Conservation (phyloP, 2,329 filamentous ascomycete species). For the Apiospora hydei region DNA sequence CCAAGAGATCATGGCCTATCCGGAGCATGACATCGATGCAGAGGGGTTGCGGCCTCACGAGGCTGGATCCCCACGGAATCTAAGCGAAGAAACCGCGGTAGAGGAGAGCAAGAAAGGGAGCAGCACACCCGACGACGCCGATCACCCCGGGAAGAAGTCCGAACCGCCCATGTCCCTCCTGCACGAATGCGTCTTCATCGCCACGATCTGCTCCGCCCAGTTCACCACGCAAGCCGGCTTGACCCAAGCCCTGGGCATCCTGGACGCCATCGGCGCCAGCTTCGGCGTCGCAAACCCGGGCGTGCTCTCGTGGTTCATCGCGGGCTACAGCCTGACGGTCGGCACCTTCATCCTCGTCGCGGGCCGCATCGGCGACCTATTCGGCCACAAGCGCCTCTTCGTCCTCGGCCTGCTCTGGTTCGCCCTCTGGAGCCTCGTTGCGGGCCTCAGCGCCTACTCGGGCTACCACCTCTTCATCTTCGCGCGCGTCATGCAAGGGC, state of each 20-base stretch:
- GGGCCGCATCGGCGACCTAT: constrained; percentile 54
- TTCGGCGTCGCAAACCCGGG: constrained; percentile 48
- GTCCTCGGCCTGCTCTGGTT: constrained; percentile 52
- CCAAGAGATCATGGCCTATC: neutral
- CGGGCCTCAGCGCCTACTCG: constrained; percentile 45
- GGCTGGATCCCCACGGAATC: neutral
- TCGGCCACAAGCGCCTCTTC: constrained; percentile 54
- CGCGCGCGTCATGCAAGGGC: constrained; percentile 58
- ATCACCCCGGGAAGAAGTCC: neutral
- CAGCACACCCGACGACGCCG: neutral
- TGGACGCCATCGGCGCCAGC: constrained; percentile 52
- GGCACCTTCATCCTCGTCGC: constrained; percentile 56
- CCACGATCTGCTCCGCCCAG: constrained; percentile 45
- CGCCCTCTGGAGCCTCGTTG: constrained; percentile 47
- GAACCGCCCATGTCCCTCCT: constrained; percentile 9
- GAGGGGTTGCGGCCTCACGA: neutral
- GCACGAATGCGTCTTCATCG: constrained; percentile 41
- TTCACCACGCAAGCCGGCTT: constrained; percentile 44
- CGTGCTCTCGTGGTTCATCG: constrained; percentile 52
- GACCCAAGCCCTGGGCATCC: constrained; percentile 45
- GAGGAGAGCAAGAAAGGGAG: neutral
- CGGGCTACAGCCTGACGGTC: constrained; percentile 52
- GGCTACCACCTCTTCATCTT: constrained; percentile 50
- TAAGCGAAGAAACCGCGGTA: neutral
- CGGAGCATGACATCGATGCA: neutral